Evolutionary conservation across 352 stramenopile genomes (phyloP), one percentile per base, ranked within the genome.

Genomic region (Phytophthora tentaculata): DNA sequence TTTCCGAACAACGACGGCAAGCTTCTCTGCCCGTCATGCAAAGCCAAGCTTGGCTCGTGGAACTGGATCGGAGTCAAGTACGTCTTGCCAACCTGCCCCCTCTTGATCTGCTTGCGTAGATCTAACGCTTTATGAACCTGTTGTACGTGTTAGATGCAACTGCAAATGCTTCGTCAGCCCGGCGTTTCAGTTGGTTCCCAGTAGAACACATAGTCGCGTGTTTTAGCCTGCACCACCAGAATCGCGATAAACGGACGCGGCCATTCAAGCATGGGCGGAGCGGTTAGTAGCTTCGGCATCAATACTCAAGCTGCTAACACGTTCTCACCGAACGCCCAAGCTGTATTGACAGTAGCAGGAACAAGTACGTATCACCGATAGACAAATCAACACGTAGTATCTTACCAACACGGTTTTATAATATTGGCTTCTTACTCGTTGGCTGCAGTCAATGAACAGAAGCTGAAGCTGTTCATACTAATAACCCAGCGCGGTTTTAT

Each of bases 51-150:
- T 56, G 86, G 86, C n/a, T 83, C 81, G 23, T 94, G 81, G 80
- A 87, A 82, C 57, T 94, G 86, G 86, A 82, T 83, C 24, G 86
- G 86, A 49, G 69, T 85, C 64, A 92, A 91, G 86, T 94, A 79
- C 37, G 82, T 78, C 35, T 44, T 32, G 41, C 20, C 19, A 39
- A 13, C 13, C 4, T 39, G 23, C 35, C 35, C 2, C 12, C 22
- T 56, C 26, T 55, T 55, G 24, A 37, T 37, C n/a, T 55, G 16
- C 19, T 23, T 20, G 17, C 24, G 3, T 28, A 44, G 16, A 54
- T 12, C 20, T 49, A 51, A 52, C 35, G 13, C 19, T 14, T 47
- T 54, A 29, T 22, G 32, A 24, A 56, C 28, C 8, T 43, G n/a
- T 32, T 54, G 2, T 69, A 28, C 20, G 7, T 47, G 49, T 43